Conservation (phyloP, 345 rosid genomes). For the Trapa incisa region DNA sequence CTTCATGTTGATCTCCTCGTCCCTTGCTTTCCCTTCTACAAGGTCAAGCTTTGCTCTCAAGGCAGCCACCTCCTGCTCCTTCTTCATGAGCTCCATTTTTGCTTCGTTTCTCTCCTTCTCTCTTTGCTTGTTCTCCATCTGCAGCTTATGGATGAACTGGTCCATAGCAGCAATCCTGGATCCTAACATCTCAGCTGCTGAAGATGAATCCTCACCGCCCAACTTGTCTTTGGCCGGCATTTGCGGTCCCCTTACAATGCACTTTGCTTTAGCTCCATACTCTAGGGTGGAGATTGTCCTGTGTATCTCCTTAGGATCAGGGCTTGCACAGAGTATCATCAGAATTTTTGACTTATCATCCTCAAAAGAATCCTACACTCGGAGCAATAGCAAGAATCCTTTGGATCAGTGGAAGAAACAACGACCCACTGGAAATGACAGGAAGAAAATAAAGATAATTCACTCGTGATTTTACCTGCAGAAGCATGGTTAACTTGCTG, state of each 20-base stretch:
- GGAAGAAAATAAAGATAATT: neutral
- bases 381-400: neutral
- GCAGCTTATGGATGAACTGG: slow-evolving; percentile 69
- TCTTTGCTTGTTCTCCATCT: slow-evolving; percentile 69
- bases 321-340: slow-evolving; percentile 94
- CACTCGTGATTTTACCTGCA: slow-evolving; percentile 41
- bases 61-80: slow-evolving; percentile 70
- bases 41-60: slow-evolving; percentile 34
- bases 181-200: slow-evolving; percentile 45
- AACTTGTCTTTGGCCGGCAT: slow-evolving; percentile 55
- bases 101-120: slow-evolving; percentile 75
- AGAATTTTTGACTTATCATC: slow-evolving; percentile 89
- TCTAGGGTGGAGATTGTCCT: slow-evolving; percentile 95
- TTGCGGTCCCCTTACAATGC: slow-evolving; percentile 81
- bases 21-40: slow-evolving; percentile 46
- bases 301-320: slow-evolving; percentile 87
- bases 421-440: neutral
- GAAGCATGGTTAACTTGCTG: slow-evolving; percentile 89
- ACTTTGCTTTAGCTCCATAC: slow-evolving; percentile 96
- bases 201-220: slow-evolving; percentile 48
- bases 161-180: slow-evolving; percentile 85
- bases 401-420: neutral
- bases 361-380: slow-evolving; percentile 83
- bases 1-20: slow-evolving; percentile 64
- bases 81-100: slow-evolving; percentile 55